Evolutionary conservation across 73 alveolate species (phyloP), one percentile per base, ranked within the genome.

Genomic region (Blepharisma japonicum): DNA sequence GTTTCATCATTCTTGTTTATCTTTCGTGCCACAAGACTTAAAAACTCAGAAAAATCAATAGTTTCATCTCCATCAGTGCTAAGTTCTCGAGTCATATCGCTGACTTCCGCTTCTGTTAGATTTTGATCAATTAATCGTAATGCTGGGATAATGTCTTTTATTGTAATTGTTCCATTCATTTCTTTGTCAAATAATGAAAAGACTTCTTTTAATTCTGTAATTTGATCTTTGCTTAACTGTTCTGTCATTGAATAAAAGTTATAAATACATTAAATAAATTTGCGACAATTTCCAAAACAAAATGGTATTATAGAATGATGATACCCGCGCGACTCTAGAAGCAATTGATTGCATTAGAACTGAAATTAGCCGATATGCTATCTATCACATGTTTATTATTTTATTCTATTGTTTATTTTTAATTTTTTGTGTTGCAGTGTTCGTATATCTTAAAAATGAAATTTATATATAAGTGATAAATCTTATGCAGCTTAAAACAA

Each of bases 51-150:
- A 92, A 96, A 97, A 81, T 94, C 98, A 47, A 94, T 91, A 68
- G 98, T 96, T 46, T 99, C 99, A 76, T 96, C 86, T 56, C 98
- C 98, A 51, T 96, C 99, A 42, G 97, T 89, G 83, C 96, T 99
- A 45, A 96, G 97, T 78, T 96, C 99, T 72, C 87, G 88, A 51
- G 86, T 91, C 97, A 91, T 93, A 48, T 81, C 91, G 71, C 72
- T 42, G 48, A 96, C 85, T 84, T 96, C 99, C 0, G 94, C 96
- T 77, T 95, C 97, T 14, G 96, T 90, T 71, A 98, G 98, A 81
- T 90, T 96, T 86, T 97, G 93, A 71, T 98, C 99, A 71, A 90
- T 72, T 7, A 95, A 87, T 47, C 98, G 90, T 99, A 97, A 94
- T 61, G 96, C 97, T 21, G 97, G 90, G 67, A 97, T 94, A 84